Conservation (phyloP, 768 basidiomycete species). For the Lepiota venenata region DNA sequence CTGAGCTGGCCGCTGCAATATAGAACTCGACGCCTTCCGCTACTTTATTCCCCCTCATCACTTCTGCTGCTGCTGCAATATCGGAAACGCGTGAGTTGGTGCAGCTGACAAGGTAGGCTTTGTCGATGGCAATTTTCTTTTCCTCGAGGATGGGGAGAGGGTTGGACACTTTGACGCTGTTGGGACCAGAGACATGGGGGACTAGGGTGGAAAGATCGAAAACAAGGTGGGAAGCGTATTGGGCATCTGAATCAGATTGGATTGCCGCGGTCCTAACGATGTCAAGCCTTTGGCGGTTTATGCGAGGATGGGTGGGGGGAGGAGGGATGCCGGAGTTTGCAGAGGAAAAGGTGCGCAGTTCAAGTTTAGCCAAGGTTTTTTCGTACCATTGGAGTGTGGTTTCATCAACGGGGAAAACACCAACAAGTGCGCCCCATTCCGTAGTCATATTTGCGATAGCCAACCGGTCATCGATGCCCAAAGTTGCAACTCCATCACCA, state of each 20-base stretch:
- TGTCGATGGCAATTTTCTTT: conserved; percentile 78
- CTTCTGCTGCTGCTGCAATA: conserved; percentile 88
- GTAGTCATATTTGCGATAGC: conserved; percentile 99
- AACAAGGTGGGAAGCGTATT: conserved; percentile 84
- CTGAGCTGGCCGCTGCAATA: conserved; percentile 91
- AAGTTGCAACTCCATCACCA: conserved; percentile 76
- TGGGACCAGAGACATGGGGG: conserved; percentile 95
- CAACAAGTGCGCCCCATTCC: conserved; percentile 97
- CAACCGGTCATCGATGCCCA: conserved; percentile 88
- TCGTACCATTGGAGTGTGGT: conserved; percentile 88
- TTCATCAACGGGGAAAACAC: conserved; percentile 91
- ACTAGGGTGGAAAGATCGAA: conserved; percentile 93
- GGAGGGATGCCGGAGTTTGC: conserved; percentile 53
- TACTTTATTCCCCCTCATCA: conserved; percentile 76
- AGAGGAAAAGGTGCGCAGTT: conserved; percentile 71
- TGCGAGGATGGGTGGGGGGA: conserved; percentile 80
- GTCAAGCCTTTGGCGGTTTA: conserved; percentile 72
- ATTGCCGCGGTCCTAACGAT: conserved; percentile 52
- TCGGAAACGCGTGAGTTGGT: conserved; percentile 97
- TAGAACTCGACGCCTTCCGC: conserved; percentile 94
- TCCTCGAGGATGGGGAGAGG: conserved; percentile 83
- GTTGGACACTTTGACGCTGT: conserved; percentile 96
- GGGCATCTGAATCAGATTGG: conserved; percentile 70
- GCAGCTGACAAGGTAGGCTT: conserved; percentile 97
- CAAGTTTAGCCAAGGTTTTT: conserved; percentile 61